Base-by-base conservation (phyloP, 2,329 filamentous ascomycete species). In the Knufia fluminis region DNA sequence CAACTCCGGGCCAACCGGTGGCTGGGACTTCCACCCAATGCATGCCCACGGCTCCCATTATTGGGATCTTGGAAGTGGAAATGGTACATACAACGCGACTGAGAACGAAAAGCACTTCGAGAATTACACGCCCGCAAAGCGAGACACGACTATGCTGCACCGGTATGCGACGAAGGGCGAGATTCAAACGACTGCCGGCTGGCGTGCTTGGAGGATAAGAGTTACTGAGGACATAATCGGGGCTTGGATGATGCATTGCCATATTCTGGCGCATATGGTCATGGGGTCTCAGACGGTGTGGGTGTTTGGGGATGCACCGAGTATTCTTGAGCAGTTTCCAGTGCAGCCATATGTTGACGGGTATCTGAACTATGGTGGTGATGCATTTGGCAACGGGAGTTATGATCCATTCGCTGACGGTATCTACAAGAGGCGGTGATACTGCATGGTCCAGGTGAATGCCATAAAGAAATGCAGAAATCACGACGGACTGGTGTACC, bases 341-440 rank as follows among this genome's bases (percentile, higher is more conserved):
- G 28, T 31, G 7, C 28, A 31, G 28, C 28, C 28, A 14, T 31
- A 14, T 31, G 28, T 31, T 14, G 14, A 14, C 14, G 28, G 28
- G 14, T 31, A 14, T 31, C 14, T 31, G 28, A 31, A 14, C 14
- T 31, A 31, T 14, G 28, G 28, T 31, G 71, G 71, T 0, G 60
- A 62, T 42, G 71, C 69, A 4, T 70, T 69, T 55, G 71, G 71
- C 22, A 62, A 60, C 52, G 53, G 46, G 10, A 57, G 55, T 4
- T 51, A 56, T 44, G 52, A 53, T 39, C 60, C 61, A 31, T 39
- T 60, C 10, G 52, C 17, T 31, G 43, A 46, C 20, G 43, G 28
- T 4, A 16, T 33, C 16, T 32, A 46, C 24, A n/a, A 23, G 14
- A 24, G 7, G 20, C 20, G 40, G 35, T 8, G 16, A 19, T 17